These are phyloP conservation scores for Candida palmyrensis DNA, from an alignment of 805 yeast genomes.

Conservation along the genomic window DNA sequence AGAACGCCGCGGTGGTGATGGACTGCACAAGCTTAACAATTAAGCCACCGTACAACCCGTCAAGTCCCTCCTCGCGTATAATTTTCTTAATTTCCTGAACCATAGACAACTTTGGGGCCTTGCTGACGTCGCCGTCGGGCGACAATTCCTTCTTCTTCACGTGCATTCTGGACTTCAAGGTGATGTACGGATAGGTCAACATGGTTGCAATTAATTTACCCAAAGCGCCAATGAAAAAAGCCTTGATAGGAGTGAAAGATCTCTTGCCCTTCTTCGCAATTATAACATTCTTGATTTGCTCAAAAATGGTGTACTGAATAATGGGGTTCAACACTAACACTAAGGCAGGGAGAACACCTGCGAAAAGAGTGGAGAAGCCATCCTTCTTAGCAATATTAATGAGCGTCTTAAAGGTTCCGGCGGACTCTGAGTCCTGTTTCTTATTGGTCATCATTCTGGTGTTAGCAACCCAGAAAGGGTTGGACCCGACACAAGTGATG, in stretches of 20 bases:
- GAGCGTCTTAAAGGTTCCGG: conserved; percentile 52
- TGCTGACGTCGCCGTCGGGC: conserved; percentile 8
- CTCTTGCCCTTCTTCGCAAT: conserved; percentile 46
- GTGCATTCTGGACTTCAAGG: conserved; percentile 86
- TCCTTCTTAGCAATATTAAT: conserved; percentile 61
- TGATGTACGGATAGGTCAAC: conserved; percentile 86
- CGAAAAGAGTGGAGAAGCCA: conserved; percentile 68
- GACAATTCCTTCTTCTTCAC: conserved; percentile 39
- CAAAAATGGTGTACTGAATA: conserved; percentile 87
- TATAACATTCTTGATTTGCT: conserved; percentile 70
- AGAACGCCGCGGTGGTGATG: conserved; percentile 82
- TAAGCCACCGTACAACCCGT: conserved; percentile 78
- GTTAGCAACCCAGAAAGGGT: conserved; percentile 94
- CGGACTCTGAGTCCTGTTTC: conserved; percentile 13
- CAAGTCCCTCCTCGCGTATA: conserved; percentile 63
- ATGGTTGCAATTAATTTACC: conserved; percentile 89
- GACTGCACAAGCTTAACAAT: conserved; percentile 76
- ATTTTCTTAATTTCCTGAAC: conserved; percentile 52
- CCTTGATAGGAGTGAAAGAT: conserved; percentile 64
- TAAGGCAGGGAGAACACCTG: conserved; percentile 85
- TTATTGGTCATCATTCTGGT: conserved; percentile 74
- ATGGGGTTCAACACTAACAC: conserved; percentile 84
- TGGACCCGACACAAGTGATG: conserved; percentile 73
- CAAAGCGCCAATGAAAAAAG: conserved; percentile 81
- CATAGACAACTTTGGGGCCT: conserved; percentile 34